A percentile compares a stretch with the other conserved stretches of the same genome.
These are phyloP conservation scores for Yarrowia hollandica DNA, from an alignment of 805 yeast species.

Conservation along the genomic window DNA sequence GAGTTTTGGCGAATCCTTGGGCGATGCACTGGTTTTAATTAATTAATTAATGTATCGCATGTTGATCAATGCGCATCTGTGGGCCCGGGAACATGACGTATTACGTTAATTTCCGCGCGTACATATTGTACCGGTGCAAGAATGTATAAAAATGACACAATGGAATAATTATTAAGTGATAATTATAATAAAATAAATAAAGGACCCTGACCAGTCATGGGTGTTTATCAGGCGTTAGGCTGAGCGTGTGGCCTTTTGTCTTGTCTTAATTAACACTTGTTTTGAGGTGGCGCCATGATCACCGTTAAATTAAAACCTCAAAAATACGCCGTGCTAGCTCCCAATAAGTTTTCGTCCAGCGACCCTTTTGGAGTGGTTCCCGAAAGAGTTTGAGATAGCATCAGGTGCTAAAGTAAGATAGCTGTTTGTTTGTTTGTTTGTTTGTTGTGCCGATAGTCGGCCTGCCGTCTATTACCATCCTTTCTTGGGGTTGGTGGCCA, in stretches of 20 bases:
- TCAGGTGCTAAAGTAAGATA: not conserved
- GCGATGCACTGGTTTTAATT: too few species aligned
- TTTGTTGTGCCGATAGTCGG: not conserved
- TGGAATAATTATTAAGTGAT: not conserved
- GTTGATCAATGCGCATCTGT: too few species aligned
- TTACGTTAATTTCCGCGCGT: too few species aligned
- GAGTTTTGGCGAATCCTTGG: too few species aligned
- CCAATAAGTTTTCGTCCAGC: not conserved
- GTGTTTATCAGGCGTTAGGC: not conserved
- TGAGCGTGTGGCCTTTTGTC: too few species aligned
- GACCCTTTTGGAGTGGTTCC: not conserved
- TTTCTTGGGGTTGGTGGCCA: constrained; percentile 11
- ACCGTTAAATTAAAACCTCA: constrained; percentile 9
- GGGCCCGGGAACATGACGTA: too few species aligned
- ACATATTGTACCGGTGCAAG: too few species aligned
- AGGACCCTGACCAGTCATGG: not conserved
- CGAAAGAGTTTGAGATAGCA: not conserved
- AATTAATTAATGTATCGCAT: too few species aligned
- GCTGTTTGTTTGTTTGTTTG: too few species aligned
- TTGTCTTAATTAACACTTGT: not conserved
- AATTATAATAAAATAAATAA: not conserved
- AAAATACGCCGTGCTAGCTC: not conserved
- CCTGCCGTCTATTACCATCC: constrained; percentile 11
- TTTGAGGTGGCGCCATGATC: constrained; percentile 13
- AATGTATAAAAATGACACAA: too few species aligned